Base-by-base conservation (phyloP, 2,329 filamentous ascomycete species). In the Neofusicoccum parvum region DNA sequence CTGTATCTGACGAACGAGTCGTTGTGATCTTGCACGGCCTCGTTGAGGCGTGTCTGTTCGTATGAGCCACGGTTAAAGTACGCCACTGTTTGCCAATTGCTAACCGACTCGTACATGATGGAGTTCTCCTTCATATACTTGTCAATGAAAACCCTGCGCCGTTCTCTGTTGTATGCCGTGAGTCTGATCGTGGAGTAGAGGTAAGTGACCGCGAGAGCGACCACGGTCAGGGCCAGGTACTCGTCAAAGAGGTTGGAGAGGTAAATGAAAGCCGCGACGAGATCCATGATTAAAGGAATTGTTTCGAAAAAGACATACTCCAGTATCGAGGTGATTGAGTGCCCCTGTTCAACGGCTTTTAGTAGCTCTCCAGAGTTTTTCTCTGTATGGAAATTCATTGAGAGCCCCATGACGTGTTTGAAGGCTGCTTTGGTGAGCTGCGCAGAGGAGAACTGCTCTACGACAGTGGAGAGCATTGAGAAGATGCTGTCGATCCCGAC, bases 301-400 rank as follows among this genome's bases (percentile, higher is more conserved):
- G 91, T 79, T 15, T 86, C 80, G 67, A 91, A 87, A 2, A 87
- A 75, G 3, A 88, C 76, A 45, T 83, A 83, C 50, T 90, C 85
- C 11, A 91, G 77, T 2, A 91, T 75, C 43, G 85, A 80, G 48
- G 85, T 85, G 12, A 91, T 77, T 2, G 86, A 83, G 46, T 83
- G 80, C 0, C 87, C 90, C 69, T 90, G 88, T 59, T 85, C 81
- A n/a, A 91, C 83, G 3, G 87, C 85, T 68, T 87, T 85, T 73
- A 88, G 86, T 0, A 92, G 80, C 67, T 90, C 86, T 1, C 87
- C 88, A 1, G 87, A 88, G 63, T 86, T 83, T 68, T 89, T 89
- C 58, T 84, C 83, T 17, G 87, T 86, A 72, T 92, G 89, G 64
- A 91, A 92, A 67, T 91, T 88, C 78, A 89, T 89, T 0, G 87